Evolutionary conservation across 2,329 filamentous ascomycete species (phyloP).

Genomic region (Curvularia sp.): DNA sequence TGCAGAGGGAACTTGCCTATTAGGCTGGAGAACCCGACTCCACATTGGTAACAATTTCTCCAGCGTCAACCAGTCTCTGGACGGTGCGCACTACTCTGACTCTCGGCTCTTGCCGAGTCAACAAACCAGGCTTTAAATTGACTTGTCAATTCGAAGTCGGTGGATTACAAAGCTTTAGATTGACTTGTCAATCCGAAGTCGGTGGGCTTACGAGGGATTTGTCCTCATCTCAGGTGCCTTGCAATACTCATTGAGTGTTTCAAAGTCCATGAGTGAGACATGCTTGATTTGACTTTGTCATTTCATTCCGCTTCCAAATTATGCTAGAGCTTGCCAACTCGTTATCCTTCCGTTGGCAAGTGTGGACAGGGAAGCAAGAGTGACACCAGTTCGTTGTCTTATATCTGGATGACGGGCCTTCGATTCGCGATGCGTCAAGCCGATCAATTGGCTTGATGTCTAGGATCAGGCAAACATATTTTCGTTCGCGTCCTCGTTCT

Average conservation of each 20-base stretch:
- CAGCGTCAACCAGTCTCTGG: too few species aligned
- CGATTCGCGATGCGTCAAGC: constrained; percentile 31
- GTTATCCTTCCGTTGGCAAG: constrained; percentile 47
- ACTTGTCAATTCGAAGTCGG: too few species aligned
- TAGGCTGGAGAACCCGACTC: too few species aligned
- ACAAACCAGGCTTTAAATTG: neutral
- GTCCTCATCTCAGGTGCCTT: constrained; percentile 10
- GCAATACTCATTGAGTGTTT: constrained; percentile 8
- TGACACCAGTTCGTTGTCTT: constrained; percentile 31
- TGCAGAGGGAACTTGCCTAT: too few species aligned
- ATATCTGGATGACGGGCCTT: constrained; percentile 43
- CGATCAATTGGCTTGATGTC: constrained; percentile 33
- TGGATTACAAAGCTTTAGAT: neutral
- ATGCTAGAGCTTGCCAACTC: constrained; percentile 53
- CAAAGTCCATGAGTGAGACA: neutral
- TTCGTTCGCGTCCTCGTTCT: neutral
- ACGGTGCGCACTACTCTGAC: neutral
- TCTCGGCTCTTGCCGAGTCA: neutral
- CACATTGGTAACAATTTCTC: too few species aligned
- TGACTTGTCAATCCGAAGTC: constrained; percentile 7
- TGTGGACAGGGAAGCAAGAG: constrained; percentile 55
- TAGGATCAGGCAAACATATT: constrained; percentile 17
- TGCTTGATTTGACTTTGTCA: constrained; percentile 4
- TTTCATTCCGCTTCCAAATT: constrained; percentile 45
- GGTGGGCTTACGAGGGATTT: constrained; percentile 22